A percentile compares a stretch with the other conserved stretches of the same genome.
Evolutionary conservation across 345 rosid genomes (phyloP).

Genomic region (Euphorbia tirucalli): DNA sequence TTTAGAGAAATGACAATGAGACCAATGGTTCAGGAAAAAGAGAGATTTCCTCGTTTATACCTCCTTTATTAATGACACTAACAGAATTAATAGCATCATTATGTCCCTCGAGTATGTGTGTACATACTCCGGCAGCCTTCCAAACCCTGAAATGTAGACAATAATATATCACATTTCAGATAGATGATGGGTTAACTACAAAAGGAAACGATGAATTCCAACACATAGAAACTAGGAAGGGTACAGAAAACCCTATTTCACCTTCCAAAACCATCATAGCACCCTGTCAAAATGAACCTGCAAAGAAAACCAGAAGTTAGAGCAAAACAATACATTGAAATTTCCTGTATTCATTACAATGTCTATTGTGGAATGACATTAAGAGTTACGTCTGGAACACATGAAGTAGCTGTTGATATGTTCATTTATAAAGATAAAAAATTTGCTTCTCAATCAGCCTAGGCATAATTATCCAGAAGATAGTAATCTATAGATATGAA

Average conservation of each 20-base stretch:
- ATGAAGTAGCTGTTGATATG: not conserved
- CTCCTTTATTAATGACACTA: conserved; percentile 47
- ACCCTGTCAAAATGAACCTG: conserved; percentile 89
- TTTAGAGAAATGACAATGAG: not conserved
- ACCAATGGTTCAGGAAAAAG: not conserved
- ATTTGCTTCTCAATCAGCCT: not conserved
- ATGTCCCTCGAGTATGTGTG: conserved; percentile 86
- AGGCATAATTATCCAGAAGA: not conserved
- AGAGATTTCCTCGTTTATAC: conserved; percentile 30
- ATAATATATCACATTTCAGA: not conserved
- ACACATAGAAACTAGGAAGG: not conserved
- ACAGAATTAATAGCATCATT: conserved; percentile 69
- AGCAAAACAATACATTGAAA: not conserved
- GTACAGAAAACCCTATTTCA: conserved; percentile 23
- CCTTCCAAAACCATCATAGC: conserved; percentile 87
- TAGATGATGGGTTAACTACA: not conserved
- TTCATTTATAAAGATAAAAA: not conserved
- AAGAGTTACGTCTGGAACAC: not conserved
- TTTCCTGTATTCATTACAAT: not conserved
- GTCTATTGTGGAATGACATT: not conserved
- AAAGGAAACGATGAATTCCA: not conserved
- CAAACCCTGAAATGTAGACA: conserved; percentile 49
- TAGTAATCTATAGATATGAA: not conserved
- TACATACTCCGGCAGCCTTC: conserved; percentile 69
- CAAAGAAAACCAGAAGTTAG: conserved; percentile 29